phyloP scores from a whole-genome alignment of 2,329 filamentous ascomycete species.

The Xylariaceae sp. region DNA sequence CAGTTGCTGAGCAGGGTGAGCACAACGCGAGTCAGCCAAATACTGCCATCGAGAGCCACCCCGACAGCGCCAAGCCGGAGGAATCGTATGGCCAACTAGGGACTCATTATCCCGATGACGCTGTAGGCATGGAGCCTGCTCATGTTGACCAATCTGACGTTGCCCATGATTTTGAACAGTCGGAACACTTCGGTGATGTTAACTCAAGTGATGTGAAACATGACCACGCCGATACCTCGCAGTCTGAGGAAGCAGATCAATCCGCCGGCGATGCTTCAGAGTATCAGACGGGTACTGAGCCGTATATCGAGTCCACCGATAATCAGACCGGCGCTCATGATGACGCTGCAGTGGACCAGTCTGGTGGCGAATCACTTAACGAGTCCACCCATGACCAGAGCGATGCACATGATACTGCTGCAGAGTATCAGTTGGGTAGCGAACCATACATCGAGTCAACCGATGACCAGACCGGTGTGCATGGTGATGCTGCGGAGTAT shows the following conservation, averaged over 20 bases:
- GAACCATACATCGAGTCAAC: conserved; percentile 19
- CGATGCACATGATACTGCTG: background rate
- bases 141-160: conserved; percentile 2
- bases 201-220: conserved; percentile 9
- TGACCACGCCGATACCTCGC: conserved; percentile 5
- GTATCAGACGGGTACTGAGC: conserved; percentile 22
- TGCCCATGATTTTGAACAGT: conserved; percentile 3
- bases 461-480: conserved; percentile 14
- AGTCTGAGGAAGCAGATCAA: conserved; percentile 10
- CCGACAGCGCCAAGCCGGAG: background rate
- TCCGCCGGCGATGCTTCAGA: conserved; percentile 10
- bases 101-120: conserved; percentile 4
- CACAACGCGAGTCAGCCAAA: background rate
- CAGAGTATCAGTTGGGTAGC: conserved; percentile 22
- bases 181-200: conserved; percentile 2
- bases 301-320: conserved; percentile 22
- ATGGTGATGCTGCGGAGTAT: conserved; percentile 1
- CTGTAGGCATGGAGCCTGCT: conserved; percentile 7
- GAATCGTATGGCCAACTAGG: conserved; percentile 7
- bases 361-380: conserved; percentile 9
- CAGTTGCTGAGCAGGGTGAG: conserved; percentile 1
- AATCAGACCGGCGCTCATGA: conserved; percentile 15
- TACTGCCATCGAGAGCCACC: background rate
- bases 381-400: conserved; percentile 17
- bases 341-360: background rate